phyloP scores from a whole-genome alignment of 2,329 filamentous ascomycete genomes.

The Phyllosticta citrichinensis region DNA sequence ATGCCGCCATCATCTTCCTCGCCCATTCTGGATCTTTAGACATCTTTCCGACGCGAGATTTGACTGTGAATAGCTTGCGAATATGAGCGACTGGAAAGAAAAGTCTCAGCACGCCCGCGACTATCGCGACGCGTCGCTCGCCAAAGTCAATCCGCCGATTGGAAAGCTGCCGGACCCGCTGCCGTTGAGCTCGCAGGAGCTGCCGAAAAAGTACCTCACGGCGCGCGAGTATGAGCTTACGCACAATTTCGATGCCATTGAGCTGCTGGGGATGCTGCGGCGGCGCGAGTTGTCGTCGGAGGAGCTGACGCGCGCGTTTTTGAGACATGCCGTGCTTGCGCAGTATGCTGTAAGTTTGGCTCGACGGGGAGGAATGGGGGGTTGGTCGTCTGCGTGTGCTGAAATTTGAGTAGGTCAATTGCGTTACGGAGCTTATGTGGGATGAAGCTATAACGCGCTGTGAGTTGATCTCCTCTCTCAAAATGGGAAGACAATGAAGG shows the following conservation, averaged over 20 bases:
- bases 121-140: not conserved
- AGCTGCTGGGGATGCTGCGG: not conserved
- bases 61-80: not conserved
- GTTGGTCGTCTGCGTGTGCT: not conserved
- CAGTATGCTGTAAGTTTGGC: not conserved
- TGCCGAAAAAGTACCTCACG: not conserved
- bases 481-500: too few species aligned
- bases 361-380: not conserved
- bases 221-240: not conserved
- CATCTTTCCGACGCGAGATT: too few species aligned
- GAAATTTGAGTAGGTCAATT: constrained; percentile 20
- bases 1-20: not conserved
- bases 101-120: not conserved
- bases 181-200: not conserved
- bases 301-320: not conserved
- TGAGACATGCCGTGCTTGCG: not conserved
- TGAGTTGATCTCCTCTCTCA: too few species aligned
- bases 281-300: not conserved
- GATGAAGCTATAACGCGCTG: constrained; percentile 21
- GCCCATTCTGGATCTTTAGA: too few species aligned
- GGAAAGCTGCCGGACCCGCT: not conserved
- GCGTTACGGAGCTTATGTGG: constrained; percentile 31
- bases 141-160: not conserved
- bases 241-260: not conserved
- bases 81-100: not conserved